Evolutionary conservation across 2,329 filamentous ascomycete species (phyloP).

Genomic region (Colletotrichum abscissum): DNA sequence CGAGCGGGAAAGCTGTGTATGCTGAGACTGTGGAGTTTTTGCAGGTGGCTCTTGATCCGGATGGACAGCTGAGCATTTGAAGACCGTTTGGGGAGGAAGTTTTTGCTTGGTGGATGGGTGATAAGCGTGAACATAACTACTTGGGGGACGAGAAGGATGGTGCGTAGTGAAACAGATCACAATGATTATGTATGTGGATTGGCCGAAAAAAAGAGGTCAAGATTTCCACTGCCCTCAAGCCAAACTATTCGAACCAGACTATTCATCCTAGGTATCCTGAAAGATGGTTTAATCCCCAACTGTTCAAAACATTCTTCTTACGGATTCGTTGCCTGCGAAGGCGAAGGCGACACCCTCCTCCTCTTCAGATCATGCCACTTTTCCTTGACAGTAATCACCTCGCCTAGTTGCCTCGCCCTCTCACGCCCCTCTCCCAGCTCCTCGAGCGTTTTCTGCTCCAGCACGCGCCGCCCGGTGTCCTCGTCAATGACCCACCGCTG

Average conservation of each 20-base stretch:
- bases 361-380: slow-evolving; percentile 54
- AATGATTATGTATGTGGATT: background rate
- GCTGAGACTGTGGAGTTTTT: slow-evolving; percentile 69
- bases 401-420: slow-evolving; percentile 55
- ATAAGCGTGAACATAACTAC: background rate
- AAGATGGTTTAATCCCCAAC: background rate
- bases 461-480: slow-evolving; percentile 43
- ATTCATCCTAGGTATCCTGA: background rate
- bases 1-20: slow-evolving; percentile 67
- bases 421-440: slow-evolving; percentile 61
- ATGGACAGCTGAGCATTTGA: slow-evolving; percentile 10
- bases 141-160: too few relatives aligned
- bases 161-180: background rate
- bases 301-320: background rate
- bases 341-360: slow-evolving; percentile 39
- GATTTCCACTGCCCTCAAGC: background rate
- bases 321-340: slow-evolving; percentile 7
- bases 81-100: background rate
- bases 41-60: slow-evolving; percentile 17
- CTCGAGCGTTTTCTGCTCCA: slow-evolving; percentile 61
- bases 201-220: background rate
- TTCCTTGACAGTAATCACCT: slow-evolving; percentile 55
- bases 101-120: background rate
- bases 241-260: background rate
- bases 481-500: slow-evolving; percentile 53